Evolutionary conservation across 352 stramenopile species (phyloP).

Genomic region (Halophytophthora batemanensis): DNA sequence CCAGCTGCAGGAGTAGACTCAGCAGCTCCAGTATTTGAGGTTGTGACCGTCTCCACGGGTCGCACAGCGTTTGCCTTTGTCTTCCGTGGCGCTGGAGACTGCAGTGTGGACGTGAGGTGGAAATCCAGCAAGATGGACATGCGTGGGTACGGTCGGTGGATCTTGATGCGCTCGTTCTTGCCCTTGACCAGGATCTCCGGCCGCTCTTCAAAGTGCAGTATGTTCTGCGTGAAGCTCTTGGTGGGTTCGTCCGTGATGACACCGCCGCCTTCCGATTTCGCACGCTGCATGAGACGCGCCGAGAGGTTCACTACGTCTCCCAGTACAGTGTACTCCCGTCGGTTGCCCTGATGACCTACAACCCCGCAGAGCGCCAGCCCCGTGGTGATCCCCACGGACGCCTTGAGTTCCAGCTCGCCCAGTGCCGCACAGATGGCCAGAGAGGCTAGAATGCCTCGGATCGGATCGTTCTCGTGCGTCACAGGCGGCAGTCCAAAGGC

Average conservation of each 20-base stretch:
- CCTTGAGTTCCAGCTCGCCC: conserved; percentile 61
- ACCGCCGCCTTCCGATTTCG: conserved; percentile 77
- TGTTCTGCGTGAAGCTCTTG: conserved; percentile 77
- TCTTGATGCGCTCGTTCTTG: conserved; percentile 90
- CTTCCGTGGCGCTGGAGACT: conserved; percentile 7
- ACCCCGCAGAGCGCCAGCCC: conserved; percentile 91
- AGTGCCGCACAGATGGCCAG: conserved; percentile 82
- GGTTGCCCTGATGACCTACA: conserved; percentile 87
- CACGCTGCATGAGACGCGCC: conserved; percentile 90
- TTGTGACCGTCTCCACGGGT: conserved; percentile 5
- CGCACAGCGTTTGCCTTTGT: conserved; percentile 7
- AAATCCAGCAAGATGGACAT: conserved; percentile 85
- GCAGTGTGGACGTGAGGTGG: conserved; percentile 43
- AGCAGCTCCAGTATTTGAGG: conserved; percentile 6
- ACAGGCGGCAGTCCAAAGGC: conserved; percentile 90
- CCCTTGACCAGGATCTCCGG: conserved; percentile 91
- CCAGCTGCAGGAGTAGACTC: conserved; percentile 20
- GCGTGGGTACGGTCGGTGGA: conserved; percentile 80
- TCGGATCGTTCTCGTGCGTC: conserved; percentile 91
- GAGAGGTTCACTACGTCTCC: conserved; percentile 94
- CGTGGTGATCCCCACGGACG: conserved; percentile 90
- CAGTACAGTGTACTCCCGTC: conserved; percentile 92
- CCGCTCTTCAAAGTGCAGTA: conserved; percentile 88
- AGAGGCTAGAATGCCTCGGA: conserved; percentile 86
- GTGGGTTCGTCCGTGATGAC: conserved; percentile 89